Evolutionary conservation across 139 green algal species (phyloP), one percentile per base, ranked within the genome.

Genomic region (Chlamydomonas applanata): DNA sequence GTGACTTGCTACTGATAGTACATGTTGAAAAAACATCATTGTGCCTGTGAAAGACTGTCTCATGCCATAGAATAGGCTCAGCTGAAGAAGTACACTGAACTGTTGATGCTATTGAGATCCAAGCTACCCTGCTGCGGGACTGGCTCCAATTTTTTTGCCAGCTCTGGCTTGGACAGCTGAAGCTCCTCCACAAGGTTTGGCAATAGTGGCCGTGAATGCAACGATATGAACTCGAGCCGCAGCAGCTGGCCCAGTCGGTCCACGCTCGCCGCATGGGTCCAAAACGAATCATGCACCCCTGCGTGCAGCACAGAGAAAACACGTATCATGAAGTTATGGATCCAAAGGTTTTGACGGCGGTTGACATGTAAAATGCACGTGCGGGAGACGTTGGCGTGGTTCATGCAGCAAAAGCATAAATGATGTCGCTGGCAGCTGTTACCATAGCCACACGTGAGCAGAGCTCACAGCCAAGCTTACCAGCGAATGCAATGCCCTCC

Each of bases 251-350:
- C 92, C 91, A 99, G 94, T 5, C 53, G 40, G 11, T 90, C 79
- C 49, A 97, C 91, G 17, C 62, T 72, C 3, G 84, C 87, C 19
- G 96, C 94, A 77, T 99, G 96, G 44, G 96, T 99, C 95, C 96
- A 99, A 85, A 97, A 99, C 2, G 94, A 98, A 83, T 99, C 96
- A 73, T 99, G 96, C 73, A 99, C 96, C 3, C 89, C 94, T 35
- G 95, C 95, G 86, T 97, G 98, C 46, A 24, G 33, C 14, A 1
- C 40, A 54, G 4, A 62, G 32, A 20, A 19, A 29, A 36, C 64
- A 32, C n/a, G n/a, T n/a, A n/a, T n/a, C n/a, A n/a, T n/a, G n/a
- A n/a, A n/a, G n/a, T n/a, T n/a, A n/a, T n/a, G n/a, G n/a, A n/a
- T n/a, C n/a, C n/a, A n/a, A n/a, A n/a, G n/a, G n/a, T n/a, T n/a